Base-by-base conservation (phyloP, 2,329 filamentous ascomycete species). In the Dothiorella sarmentorum region DNA sequence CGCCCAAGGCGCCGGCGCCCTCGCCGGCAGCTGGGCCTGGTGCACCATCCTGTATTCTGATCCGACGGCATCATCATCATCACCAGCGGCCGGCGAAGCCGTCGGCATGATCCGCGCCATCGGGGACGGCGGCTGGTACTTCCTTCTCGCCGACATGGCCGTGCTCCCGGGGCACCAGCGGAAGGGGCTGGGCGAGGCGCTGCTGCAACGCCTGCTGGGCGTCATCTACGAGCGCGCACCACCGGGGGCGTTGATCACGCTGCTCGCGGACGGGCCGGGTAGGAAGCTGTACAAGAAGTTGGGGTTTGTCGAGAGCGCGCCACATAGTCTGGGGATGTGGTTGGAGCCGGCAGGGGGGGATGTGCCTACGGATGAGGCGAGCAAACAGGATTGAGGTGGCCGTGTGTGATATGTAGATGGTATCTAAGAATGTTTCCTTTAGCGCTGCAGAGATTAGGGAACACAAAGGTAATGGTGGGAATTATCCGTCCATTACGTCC, bases 51-150 rank as follows among this genome's bases (percentile, higher is more conserved):
- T 67, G 2, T 69, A 70, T 60, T 60, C 63, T 4, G 52, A 56
- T 4, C 57, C 64, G 3, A 37, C 31, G 7, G 17, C 37, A 4
- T 4, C 35, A 15, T 9, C 15, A n/a, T 13, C 47, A 13, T 4
- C 31, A 4, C 2, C 24, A 5, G 13, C 17, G 15, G 17, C 18
- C 6, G 26, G 31, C 11, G 18, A 59, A 17, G 62, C 60, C 15
- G 69, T 80, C 10, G 78, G 68, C 0, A 80, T 80, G 78, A 77
- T 76, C 56, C 72, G 78, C 27, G 70, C 80, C 27, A 72, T 80
- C 60, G 74, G 76, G 9, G 78, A 81, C 59, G 78, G 78, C n/a
- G 76, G 73, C 1, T 80, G 77, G 75, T 79, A 78, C 61, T 80
- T 79, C 60, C 68, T 75, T 37, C 72, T 80, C 43, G 75, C 74